Percentiles rank a stretch among this genome's conserved stretches.
These are phyloP conservation scores for Cercospora zeae-maydis DNA, from an alignment of 2,329 filamentous ascomycete species.

Conservation along the genomic window DNA sequence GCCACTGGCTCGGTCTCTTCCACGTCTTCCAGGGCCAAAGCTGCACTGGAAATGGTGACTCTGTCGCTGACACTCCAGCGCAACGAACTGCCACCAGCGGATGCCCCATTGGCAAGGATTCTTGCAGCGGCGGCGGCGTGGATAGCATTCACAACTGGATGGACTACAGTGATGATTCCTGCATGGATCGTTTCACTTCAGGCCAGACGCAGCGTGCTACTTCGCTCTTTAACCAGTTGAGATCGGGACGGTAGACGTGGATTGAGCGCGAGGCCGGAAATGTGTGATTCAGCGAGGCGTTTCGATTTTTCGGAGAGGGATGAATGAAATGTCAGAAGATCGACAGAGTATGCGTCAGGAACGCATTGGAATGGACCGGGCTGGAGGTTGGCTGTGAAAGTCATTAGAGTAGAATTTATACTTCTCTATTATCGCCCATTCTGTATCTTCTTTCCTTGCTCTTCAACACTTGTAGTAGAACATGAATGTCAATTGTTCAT, in stretches of 20 bases:
- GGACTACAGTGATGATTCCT: constrained; percentile 35
- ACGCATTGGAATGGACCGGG: not conserved
- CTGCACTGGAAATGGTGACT: constrained; percentile 42
- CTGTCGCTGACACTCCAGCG: constrained; percentile 41
- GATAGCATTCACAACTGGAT: constrained; percentile 48
- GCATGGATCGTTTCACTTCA: constrained; percentile 17
- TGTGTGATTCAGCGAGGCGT: not conserved
- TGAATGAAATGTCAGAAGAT: not conserved
- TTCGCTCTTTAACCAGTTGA: constrained; percentile 13
- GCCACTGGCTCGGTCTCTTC: constrained; percentile 44
- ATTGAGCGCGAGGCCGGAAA: not conserved
- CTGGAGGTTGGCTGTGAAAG: not conserved
- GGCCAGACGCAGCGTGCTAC: constrained; percentile 15
- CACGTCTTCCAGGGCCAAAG: constrained; percentile 43
- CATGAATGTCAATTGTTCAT: not conserved
- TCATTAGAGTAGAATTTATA: not conserved
- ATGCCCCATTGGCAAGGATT: constrained; percentile 48
- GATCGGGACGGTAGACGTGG: not conserved
- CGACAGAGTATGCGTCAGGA: not conserved
- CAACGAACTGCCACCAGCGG: constrained; percentile 44
- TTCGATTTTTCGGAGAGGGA: not conserved
- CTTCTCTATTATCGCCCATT: not conserved
- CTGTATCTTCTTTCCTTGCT: not conserved
- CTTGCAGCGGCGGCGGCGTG: constrained; percentile 43
- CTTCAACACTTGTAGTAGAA: no score